Percentiles rank a stretch among this genome's conserved stretches.
Conservation (phyloP, 306 rosid genomes). For the Begonia fuchsioides region DNA sequence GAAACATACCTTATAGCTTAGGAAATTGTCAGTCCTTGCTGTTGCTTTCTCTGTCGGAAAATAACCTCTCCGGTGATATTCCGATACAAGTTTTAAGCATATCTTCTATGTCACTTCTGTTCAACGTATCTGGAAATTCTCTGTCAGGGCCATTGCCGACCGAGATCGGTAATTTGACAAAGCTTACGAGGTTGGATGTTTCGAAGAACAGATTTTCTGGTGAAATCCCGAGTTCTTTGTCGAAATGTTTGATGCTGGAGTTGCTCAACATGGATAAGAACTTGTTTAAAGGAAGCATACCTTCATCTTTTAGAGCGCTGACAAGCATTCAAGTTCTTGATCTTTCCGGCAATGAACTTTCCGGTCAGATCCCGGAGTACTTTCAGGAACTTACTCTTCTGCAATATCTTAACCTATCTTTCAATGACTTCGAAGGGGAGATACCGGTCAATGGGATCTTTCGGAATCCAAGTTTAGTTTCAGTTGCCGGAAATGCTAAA, state of each 20-base stretch:
- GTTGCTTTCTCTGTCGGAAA: not conserved
- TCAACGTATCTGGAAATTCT: slow-evolving; percentile 2
- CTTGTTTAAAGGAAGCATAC: slow-evolving; percentile 6
- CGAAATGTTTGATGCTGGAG: not conserved
- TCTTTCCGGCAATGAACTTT: slow-evolving; percentile 4
- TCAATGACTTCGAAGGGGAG: slow-evolving; percentile 9
- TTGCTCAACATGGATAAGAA: not conserved
- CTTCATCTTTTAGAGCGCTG: not conserved
- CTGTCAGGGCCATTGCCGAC: slow-evolving; percentile 6
- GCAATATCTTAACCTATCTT: slow-evolving; percentile 4
- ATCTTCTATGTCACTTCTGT: not conserved
- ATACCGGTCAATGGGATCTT: slow-evolving; percentile 7
- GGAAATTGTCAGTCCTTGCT: not conserved
- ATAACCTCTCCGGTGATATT: not conserved
- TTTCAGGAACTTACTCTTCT: not conserved
- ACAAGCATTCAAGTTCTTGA: not conserved
- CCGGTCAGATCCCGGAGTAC: slow-evolving; percentile 2
- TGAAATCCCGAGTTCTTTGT: not conserved
- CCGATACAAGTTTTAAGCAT: not conserved
- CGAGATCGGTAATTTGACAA: slow-evolving; percentile 5
- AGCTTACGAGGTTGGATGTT: not conserved
- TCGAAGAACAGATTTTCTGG: not conserved
- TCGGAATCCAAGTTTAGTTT: not conserved
- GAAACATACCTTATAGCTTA: slow-evolving; percentile 2
- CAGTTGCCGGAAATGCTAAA: not conserved